phyloP scores from a whole-genome alignment of 371 early-diverging fungal species.

The Haplosporangium sp. region DNA sequence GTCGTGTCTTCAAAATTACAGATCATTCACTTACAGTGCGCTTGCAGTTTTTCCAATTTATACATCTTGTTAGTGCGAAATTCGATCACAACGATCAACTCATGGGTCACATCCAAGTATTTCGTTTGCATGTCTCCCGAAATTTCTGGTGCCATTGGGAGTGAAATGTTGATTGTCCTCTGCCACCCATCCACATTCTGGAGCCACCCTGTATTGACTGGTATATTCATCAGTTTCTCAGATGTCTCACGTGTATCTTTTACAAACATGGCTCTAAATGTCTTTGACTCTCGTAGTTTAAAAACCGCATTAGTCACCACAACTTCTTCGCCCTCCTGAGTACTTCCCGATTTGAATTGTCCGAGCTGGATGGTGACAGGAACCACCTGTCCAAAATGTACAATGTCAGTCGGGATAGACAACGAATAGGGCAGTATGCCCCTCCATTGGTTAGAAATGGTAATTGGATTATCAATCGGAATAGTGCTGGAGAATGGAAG shows the following conservation, averaged over 20 bases:
- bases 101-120: constrained; percentile 28
- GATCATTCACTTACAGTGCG: constrained; percentile 12
- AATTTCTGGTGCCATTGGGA: constrained; percentile 27
- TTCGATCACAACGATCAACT: constrained; percentile 16
- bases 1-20: background rate
- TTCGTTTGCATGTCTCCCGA: constrained; percentile 17
- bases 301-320: constrained; percentile 11
- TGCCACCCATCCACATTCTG: constrained; percentile 22
- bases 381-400: constrained; percentile 20
- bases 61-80: constrained; percentile 8
- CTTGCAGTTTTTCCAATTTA: constrained; percentile 25
- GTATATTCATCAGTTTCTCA: constrained; percentile 18
- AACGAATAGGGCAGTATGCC: constrained; percentile 10
- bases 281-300: constrained; percentile 26
- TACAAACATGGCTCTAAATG: constrained; percentile 27
- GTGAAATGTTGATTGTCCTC: constrained; percentile 22
- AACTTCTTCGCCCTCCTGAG: constrained; percentile 12
- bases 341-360: constrained; percentile 2
- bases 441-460: constrained; percentile 1
- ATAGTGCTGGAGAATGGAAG: constrained; percentile 13
- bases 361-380: constrained; percentile 15
- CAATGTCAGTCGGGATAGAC: constrained; percentile 13
- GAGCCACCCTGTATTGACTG: constrained; percentile 26
- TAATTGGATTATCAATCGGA: constrained; percentile 10
- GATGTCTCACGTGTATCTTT: constrained; percentile 12